Evolutionary conservation across 1,284 basidiomycete genomes (phyloP).

Genomic region (Trichosporon faecale): DNA sequence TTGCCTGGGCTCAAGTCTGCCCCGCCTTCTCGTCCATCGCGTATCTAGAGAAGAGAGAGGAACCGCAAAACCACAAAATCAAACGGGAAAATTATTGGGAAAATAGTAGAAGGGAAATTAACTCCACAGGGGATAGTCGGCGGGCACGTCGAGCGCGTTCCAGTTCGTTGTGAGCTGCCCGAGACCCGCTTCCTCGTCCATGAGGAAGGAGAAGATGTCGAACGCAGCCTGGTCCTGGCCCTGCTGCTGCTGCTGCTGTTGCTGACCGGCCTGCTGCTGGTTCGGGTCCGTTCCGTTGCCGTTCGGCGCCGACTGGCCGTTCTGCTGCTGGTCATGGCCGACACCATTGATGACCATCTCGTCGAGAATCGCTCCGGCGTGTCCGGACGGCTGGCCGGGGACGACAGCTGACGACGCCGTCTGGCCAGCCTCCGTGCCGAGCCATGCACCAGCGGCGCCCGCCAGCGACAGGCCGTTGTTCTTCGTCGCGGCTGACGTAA

Average conservation of each 20-base stretch:
- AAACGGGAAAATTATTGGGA: background rate
- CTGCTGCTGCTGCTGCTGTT: background rate
- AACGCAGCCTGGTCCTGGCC: slow-evolving; percentile 27
- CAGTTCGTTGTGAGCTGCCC: slow-evolving; percentile 29
- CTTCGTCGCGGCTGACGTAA: slow-evolving; percentile 10
- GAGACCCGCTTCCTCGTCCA: slow-evolving; percentile 47
- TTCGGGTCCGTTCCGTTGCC: background rate
- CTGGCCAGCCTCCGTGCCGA: slow-evolving; percentile 15
- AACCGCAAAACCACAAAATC: background rate
- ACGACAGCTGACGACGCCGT: slow-evolving; percentile 9
- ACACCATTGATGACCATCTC: slow-evolving; percentile 21
- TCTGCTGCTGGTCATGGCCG: background rate
- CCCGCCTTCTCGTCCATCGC: background rate
- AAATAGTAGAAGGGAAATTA: slow-evolving; percentile 14
- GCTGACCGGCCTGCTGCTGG: background rate
- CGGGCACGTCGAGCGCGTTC: slow-evolving; percentile 42
- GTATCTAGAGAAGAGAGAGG: background rate
- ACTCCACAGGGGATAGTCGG: slow-evolving; percentile 46
- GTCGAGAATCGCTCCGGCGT: slow-evolving; percentile 15
- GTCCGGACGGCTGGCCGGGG: slow-evolving; percentile 15
- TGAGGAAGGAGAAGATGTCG: slow-evolving; percentile 48
- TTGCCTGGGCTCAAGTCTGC: background rate
- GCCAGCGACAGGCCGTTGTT: slow-evolving; percentile 17
- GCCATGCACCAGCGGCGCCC: slow-evolving; percentile 22
- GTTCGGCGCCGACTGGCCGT: background rate